A percentile compares a stretch with the other conserved stretches of the same genome.
phyloP scores from a whole-genome alignment of 495 filamentous ascomycete species.

The Aspergillus cristatus region DNA sequence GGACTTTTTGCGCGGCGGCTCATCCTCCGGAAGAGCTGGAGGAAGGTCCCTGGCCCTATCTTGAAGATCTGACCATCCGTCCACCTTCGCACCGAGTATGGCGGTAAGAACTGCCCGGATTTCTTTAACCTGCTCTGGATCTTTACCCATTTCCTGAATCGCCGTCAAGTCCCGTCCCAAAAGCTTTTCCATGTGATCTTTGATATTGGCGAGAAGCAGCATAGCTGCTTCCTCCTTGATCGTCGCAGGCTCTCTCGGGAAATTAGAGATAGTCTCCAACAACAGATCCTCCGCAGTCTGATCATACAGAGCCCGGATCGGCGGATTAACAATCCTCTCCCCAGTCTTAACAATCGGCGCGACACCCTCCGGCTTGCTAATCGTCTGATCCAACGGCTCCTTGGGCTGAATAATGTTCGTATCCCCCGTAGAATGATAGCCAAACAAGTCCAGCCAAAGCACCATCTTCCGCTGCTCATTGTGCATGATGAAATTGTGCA shows the following conservation, averaged over 20 bases:
- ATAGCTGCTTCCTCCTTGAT: constrained; percentile 43
- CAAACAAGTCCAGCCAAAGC: constrained; percentile 82
- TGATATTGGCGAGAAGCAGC: constrained; percentile 41
- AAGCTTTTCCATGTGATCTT: constrained; percentile 43
- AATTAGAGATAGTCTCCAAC: constrained; percentile 39
- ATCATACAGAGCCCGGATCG: constrained; percentile 36
- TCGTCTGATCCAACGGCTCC: constrained; percentile 32
- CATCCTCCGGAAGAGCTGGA: constrained; percentile 31
- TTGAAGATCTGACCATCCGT: constrained; percentile 39
- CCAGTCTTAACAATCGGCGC: constrained; percentile 38
- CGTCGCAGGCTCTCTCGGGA: constrained; percentile 36
- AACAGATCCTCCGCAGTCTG: constrained; percentile 40
- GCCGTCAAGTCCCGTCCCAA: constrained; percentile 35
- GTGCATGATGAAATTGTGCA: constrained; percentile 85
- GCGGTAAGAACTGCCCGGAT: constrained; percentile 38
- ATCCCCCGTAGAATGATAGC: constrained; percentile 48
- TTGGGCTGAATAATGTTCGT: constrained; percentile 42
- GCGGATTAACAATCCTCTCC: constrained; percentile 37
- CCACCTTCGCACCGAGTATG: constrained; percentile 38
- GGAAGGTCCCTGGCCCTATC: constrained; percentile 34
- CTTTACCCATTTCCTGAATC: constrained; percentile 41
- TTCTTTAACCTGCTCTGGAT: constrained; percentile 40
- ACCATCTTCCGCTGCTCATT: constrained; percentile 88
- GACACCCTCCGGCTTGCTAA: constrained; percentile 27
- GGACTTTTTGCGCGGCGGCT: constrained; percentile 31